Base-by-base conservation (phyloP, 139 green algal species). In the Coelastrella sp. region DNA sequence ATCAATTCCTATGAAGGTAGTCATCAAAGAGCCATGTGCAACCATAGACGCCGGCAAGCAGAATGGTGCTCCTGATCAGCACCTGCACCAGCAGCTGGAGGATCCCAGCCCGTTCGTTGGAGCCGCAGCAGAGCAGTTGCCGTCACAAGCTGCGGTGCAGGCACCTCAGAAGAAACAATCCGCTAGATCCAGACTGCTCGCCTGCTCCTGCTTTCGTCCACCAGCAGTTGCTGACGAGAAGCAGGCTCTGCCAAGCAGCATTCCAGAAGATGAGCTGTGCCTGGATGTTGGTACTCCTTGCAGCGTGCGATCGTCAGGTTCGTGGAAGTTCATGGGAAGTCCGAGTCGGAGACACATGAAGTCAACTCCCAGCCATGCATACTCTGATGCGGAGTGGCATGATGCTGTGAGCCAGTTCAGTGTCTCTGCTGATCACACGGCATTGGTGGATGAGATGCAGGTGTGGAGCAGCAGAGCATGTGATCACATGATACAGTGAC, bases 351-450 rank as follows among this genome's bases (percentile, higher is more conserved):
- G 21, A 5, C 19, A 27, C 21, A 11, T 53, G 2, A 77, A 17
- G 37, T 38, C 38, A 1, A 23, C 38, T 30, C 21, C 17, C n/a
- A 79, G 71, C 41, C 19, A 2, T 6, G 11, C 71, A 9, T 63
- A 63, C 41, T 63, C 71, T 43, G 41, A 79, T 41, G 71, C 67
- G 27, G 75, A 82, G 5, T 82, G 75, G 75, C 50, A 67, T 48
- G 73, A 81, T 7, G 73, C 73, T 34, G 50, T 50, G 4, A 81
- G 73, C 48, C 21, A 51, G 23, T 82, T 82, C 53, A 69, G 75
- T 21, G 21, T 23, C 11, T 40, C 53, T 17, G 30, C 41, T 2
- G 72, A 80, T 11, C 43, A 80, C 30, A 48, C 50, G 7, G 72
- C 30, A 4, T 4, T 48, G 45, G 17, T 80, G 72, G 30, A 74